Base-by-base conservation (phyloP, 371 early-diverging fungal species). In the Choanephora cucurbitarum region DNA sequence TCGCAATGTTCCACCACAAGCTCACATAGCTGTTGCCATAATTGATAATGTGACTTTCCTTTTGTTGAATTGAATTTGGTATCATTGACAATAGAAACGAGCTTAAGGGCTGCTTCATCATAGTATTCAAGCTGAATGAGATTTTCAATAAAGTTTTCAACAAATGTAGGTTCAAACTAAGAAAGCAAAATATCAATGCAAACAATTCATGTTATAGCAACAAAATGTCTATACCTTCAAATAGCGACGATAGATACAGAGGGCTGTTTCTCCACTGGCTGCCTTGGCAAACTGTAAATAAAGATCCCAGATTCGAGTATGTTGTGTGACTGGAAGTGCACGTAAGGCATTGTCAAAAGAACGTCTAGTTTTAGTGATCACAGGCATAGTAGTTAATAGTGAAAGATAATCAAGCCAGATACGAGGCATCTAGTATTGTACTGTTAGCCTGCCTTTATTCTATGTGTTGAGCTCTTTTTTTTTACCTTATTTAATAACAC, bases 241-340 rank as follows among this genome's bases (percentile, higher is more conserved):
- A 62, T 93, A 94, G 34, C 99, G 75, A 49, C 84, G 75, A 63
- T 89, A 89, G 40, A 96, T 82, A 11, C 89, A 78, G 23, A 92
- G 78, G 3, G 91, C 90, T 0, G 93, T 90, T 60, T 92, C 88
- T 0, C 95, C 95, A 15, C 95, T 90, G 28, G 89, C 82, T 21
- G 75, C 64, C 44, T 82, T 73, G 6, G 93, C 93, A 79, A 94
- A 95, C 52, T 77, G 61, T 42, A 94, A 70, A 67, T 97, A 97
- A 44, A 86, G 52, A 3, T 81, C 81, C 99, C 99, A 99, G 33
- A 99, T 77, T 34, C 91, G 80, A 15, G 68, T 71, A 57, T 99
- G 98, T 67, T 98, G 98, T 1, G 97, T 95, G 23, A 95, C 84
- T 4, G 99, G 95, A 44, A 99, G 80, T 0, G 97, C 85, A 43